Evolutionary conservation across 495 filamentous ascomycete species (phyloP), one percentile per base, ranked within the genome.

Genomic region (Cryomyces antarcticus): DNA sequence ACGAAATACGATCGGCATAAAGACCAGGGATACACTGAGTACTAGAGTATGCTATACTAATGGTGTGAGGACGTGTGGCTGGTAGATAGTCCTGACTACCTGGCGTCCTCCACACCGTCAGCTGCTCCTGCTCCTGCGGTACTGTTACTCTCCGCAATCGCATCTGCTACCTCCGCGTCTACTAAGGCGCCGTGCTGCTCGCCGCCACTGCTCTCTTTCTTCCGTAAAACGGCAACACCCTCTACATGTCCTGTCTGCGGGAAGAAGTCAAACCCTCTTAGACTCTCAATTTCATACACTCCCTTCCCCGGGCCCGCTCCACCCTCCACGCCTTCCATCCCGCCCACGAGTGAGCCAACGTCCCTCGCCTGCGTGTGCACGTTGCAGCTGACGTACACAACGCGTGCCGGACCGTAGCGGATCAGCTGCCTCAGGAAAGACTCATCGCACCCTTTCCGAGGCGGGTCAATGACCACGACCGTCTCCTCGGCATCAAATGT

Each of bases 231-330:
- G 31, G 82, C 89, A 43, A 95, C 85, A 36, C 89, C 82, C 59
- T 97, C 89, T 0, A 96, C 89, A 69, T 97, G 89, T 5, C 84
- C 76, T 27, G 89, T 96, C 68, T 96, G 89, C 38, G 89, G 89
- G 61, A 97, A 97, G 64, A 97, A 97, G 54, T 97, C 89, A 56
- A 95, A 95, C 4, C 87, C 89, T 38, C 78, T 69, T 31, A 97
- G 63, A 55, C 82, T 92, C 67, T 97, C 92, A 52, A 97, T 82
- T 58, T 77, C 72, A 62, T 94, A 97, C 38, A 69, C 63, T 28
- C 68, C 65, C 40, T 66, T 59, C 7, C 60, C 60, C 51, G 63
- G 64, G 37, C 47, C 56, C 9, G 37, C 42, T 27, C 66, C 62
- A 27, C 49, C 57, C 37, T 56, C 59, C 31, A 56, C 57, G 7